A percentile compares a stretch with the other conserved stretches of the same genome.
Evolutionary conservation across 305 asterid genomes (phyloP).

Genomic region (Fraxinus albicans): DNA sequence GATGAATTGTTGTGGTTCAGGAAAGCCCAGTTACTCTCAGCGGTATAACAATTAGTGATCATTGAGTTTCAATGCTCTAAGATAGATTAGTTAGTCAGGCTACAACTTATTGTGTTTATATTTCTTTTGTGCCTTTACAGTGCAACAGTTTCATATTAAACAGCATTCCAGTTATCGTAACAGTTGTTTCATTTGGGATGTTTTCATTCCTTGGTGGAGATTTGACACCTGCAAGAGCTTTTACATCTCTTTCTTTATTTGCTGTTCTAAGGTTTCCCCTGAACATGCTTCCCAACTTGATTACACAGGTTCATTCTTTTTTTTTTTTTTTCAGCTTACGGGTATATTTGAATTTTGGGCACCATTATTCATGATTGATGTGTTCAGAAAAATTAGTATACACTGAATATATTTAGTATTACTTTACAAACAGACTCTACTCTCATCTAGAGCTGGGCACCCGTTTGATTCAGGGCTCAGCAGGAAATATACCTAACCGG

Average conservation of each 20-base stretch:
- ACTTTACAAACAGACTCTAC: neutral
- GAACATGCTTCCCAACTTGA: conserved; percentile 83
- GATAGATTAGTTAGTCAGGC: neutral
- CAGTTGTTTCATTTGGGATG: conserved; percentile 76
- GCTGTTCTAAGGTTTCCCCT: conserved; percentile 71
- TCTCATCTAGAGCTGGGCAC: neutral
- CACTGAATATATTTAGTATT: neutral
- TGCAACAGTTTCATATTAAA: conserved; percentile 78
- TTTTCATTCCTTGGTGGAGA: conserved; percentile 90
- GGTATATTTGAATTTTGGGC: neutral
- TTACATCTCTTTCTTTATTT: conserved; percentile 88
- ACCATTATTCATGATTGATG: neutral
- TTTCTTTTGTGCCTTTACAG: conserved; percentile 46
- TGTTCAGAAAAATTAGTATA: neutral
- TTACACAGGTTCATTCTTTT: conserved; percentile 69
- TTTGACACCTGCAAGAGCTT: conserved; percentile 91
- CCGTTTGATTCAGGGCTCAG: neutral
- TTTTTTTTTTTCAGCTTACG: neutral
- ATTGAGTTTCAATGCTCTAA: neutral
- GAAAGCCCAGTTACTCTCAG: conserved; percentile 74
- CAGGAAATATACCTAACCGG: neutral
- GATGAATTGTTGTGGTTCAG: conserved; percentile 79
- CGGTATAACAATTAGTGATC: conserved; percentile 49
- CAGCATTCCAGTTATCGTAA: conserved; percentile 90
- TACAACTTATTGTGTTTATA: conserved; percentile 19